These are phyloP conservation scores for Naumovozyma baii DNA, from an alignment of 805 yeast species.

Conservation along the genomic window DNA sequence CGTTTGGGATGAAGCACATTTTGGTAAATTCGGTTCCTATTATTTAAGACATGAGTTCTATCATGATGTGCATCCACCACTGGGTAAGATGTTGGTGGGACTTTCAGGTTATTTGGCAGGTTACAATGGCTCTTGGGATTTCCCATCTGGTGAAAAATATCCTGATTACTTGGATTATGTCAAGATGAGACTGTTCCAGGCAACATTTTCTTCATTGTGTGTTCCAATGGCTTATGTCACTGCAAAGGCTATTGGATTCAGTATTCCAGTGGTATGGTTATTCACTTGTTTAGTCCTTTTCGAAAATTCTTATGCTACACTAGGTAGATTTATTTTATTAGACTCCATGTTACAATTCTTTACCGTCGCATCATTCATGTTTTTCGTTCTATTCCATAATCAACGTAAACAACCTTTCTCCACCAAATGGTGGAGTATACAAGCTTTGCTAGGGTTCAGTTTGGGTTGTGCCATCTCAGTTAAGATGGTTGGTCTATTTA, in stretches of 20 bases:
- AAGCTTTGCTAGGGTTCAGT: slow-evolving; percentile 69
- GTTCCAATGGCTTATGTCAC: slow-evolving; percentile 67
- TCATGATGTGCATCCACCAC: slow-evolving; percentile 82
- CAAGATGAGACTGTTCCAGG: slow-evolving; percentile 64
- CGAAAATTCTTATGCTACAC: slow-evolving; percentile 59
- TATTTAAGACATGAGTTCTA: slow-evolving; percentile 73
- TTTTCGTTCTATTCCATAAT: slow-evolving; percentile 47
- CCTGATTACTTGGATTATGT: slow-evolving; percentile 54
- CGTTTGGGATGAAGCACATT: slow-evolving; percentile 88
- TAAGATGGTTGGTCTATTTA: slow-evolving; percentile 93
- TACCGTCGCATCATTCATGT: slow-evolving; percentile 58
- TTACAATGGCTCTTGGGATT: slow-evolving; percentile 67
- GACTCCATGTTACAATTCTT: slow-evolving; percentile 72
- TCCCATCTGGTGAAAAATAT: slow-evolving; percentile 55
- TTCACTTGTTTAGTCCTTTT: slow-evolving; percentile 54
- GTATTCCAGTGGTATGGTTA: slow-evolving; percentile 44
- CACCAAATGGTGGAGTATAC: slow-evolving; percentile 92
- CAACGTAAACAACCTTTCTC: slow-evolving; percentile 44
- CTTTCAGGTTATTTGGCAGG: slow-evolving; percentile 70
- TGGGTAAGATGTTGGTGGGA: slow-evolving; percentile 75
- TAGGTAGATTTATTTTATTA: slow-evolving; percentile 64
- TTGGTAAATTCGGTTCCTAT: slow-evolving; percentile 79
- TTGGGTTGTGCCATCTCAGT: slow-evolving; percentile 89
- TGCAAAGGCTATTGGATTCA: slow-evolving; percentile 47
- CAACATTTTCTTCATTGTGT: slow-evolving; percentile 53